A percentile compares a stretch with the other conserved stretches of the same genome.
These are phyloP conservation scores for Mycena rosella DNA, from an alignment of 768 basidiomycete species.

Conservation along the genomic window DNA sequence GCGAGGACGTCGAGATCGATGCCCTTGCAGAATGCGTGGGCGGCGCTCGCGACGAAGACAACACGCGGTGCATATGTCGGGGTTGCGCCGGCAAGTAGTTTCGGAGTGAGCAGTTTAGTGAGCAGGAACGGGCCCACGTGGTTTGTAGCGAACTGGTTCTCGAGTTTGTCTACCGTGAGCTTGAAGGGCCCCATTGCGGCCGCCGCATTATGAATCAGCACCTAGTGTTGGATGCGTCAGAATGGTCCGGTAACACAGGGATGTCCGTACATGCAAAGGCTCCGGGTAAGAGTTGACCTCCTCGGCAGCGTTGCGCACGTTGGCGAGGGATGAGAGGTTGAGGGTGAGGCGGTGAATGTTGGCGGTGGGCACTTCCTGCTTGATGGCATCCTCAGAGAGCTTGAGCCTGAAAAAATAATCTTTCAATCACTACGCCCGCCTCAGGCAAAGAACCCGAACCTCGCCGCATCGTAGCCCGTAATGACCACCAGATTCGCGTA, in stretches of 20 bases:
- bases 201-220: conserved; percentile 5
- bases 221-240: no score
- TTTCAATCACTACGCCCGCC: background rate
- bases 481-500: conserved; percentile 5
- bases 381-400: background rate
- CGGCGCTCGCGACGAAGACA: background rate
- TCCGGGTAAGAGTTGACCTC: background rate
- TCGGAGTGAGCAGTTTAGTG: background rate
- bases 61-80: conserved; percentile 1
- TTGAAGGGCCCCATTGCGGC: background rate
- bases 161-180: background rate
- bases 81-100: background rate
- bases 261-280: background rate
- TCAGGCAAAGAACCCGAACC: background rate
- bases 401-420: background rate
- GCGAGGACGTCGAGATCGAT: background rate
- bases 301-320: conserved; percentile 9
- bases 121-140: background rate
- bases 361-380: background rate
- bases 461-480: conserved; percentile 1
- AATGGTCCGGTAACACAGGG: no score
- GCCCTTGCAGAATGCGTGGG: background rate
- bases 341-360: background rate
- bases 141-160: background rate
- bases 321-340: conserved; percentile 3